Evolutionary conservation across 2,329 filamentous ascomycete species (phyloP).

Genomic region (Hypoxylon rubiginosum): DNA sequence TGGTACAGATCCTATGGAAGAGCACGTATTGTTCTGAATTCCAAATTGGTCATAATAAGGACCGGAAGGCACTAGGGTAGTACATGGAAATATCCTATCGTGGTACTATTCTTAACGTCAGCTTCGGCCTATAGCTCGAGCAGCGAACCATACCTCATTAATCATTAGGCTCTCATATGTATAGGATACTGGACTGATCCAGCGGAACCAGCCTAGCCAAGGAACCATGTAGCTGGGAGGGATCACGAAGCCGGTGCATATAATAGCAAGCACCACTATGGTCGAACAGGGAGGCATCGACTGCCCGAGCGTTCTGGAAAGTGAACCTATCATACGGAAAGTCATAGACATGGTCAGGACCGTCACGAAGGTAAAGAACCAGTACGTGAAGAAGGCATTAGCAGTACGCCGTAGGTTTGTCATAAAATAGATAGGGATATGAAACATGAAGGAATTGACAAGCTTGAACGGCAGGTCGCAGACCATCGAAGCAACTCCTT

Average conservation of each 20-base stretch:
- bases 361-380: conserved; percentile 78
- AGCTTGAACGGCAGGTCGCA: conserved; percentile 87
- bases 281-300: conserved; percentile 71
- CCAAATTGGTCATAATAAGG: too few relatives aligned
- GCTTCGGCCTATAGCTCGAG: too few relatives aligned
- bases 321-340: conserved; percentile 81
- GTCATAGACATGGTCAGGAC: conserved; percentile 86
- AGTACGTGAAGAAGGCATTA: conserved; percentile 84
- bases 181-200: conserved; percentile 83
- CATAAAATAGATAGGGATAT: conserved; percentile 87
- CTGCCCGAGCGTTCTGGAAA: conserved; percentile 76
- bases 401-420: conserved; percentile 79
- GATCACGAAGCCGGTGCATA: conserved; percentile 78
- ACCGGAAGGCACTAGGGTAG: too few relatives aligned
- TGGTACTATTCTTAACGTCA: too few relatives aligned
- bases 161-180: conserved; percentile 84
- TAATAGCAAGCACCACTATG: conserved; percentile 75
- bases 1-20: too few relatives aligned
- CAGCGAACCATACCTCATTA: conserved; percentile 79
- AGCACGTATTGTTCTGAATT: too few relatives aligned
- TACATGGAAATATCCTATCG: too few relatives aligned
- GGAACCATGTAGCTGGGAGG: conserved; percentile 77
- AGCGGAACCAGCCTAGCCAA: conserved; percentile 88
- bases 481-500: conserved; percentile 86
- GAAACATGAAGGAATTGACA: conserved; percentile 78